phyloP scores from a whole-genome alignment of 495 filamentous ascomycete genomes.

The Neurospora sp. region DNA sequence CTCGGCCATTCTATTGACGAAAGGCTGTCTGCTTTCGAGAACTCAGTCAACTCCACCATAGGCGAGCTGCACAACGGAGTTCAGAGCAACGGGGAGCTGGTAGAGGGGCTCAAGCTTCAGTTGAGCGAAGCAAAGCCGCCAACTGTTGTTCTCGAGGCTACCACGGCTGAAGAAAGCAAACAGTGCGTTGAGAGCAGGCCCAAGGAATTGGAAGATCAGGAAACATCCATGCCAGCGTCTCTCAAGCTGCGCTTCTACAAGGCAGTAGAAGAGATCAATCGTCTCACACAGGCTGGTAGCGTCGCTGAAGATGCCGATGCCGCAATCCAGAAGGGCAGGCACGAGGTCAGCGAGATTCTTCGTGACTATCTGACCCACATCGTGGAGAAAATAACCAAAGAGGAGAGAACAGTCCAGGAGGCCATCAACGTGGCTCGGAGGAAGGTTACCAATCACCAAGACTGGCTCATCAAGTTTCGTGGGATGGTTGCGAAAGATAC shows the following conservation, averaged over 20 bases:
- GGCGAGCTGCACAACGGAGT: neutral
- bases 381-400: neutral
- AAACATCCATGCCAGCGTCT: neutral
- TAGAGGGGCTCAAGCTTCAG: neutral
- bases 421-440: neutral
- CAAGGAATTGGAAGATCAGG: neutral
- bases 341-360: neutral
- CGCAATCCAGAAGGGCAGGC: neutral
- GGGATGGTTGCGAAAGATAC: neutral
- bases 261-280: neutral
- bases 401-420: neutral
- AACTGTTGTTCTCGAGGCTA: neutral
- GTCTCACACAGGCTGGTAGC: neutral
- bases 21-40: neutral
- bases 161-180: neutral
- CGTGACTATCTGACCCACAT: neutral
- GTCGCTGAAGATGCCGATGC: neutral
- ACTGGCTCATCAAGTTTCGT: neutral
- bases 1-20: neutral
- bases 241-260: neutral
- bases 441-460: neutral
- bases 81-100: neutral
- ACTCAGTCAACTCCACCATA: neutral
- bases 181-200: neutral
- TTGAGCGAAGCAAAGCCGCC: neutral